These are phyloP conservation scores for Apiotrichum laibachii DNA, from an alignment of 1,284 basidiomycete species.

Conservation along the genomic window DNA sequence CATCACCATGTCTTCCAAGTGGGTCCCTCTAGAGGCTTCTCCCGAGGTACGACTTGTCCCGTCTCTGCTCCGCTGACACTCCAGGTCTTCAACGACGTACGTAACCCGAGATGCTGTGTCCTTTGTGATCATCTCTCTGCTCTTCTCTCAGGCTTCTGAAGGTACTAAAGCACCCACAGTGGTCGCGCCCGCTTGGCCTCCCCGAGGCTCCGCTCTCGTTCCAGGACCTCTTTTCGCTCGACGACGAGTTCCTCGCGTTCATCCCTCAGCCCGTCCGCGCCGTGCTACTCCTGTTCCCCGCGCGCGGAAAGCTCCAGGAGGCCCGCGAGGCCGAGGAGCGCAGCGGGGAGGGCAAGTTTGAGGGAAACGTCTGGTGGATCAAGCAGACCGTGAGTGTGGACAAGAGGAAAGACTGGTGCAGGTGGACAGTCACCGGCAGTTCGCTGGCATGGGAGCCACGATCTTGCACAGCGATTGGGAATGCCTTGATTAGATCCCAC, in stretches of 20 bases:
- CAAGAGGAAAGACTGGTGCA: neutral
- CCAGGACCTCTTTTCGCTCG: constrained; percentile 77
- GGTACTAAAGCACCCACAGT: constrained; percentile 54
- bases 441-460: too few relatives aligned
- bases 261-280: constrained; percentile 72
- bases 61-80: neutral
- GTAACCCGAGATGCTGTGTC: constrained; percentile 14
- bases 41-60: constrained; percentile 59
- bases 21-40: constrained; percentile 75
- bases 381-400: constrained; percentile 52
- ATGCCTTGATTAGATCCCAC: too few relatives aligned
- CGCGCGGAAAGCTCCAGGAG: constrained; percentile 57
- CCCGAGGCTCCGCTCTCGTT: constrained; percentile 62
- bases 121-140: neutral
- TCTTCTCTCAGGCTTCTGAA: neutral
- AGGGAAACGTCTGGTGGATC: constrained; percentile 51
- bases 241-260: constrained; percentile 68
- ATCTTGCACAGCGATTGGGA: too few relatives aligned
- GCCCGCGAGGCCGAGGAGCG: constrained; percentile 56
- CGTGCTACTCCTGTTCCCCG: constrained; percentile 77
- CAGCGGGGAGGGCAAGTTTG: constrained; percentile 27
- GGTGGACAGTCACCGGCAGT: too few relatives aligned
- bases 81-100: constrained; percentile 50
- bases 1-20: constrained; percentile 48
- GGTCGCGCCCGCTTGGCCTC: constrained; percentile 72